These are phyloP conservation scores for Termitomyces sp. DNA, from an alignment of 768 basidiomycete species.

Conservation along the genomic window DNA sequence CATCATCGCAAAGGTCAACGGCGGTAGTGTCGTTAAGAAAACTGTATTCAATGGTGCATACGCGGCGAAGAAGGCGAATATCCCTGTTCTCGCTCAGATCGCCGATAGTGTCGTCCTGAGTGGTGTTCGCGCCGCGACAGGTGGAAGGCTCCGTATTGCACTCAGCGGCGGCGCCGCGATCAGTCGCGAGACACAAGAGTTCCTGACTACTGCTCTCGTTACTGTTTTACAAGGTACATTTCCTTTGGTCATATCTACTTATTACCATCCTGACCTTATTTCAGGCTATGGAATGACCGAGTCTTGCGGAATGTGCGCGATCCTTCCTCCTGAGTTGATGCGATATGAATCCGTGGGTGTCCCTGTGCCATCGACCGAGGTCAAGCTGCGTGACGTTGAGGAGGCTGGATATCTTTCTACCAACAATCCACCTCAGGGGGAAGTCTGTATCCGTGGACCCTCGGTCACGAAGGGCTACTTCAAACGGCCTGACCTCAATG, in stretches of 20 bases:
- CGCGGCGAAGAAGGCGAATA: slow-evolving; percentile 64
- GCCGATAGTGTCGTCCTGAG: slow-evolving; percentile 78
- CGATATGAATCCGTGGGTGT: slow-evolving; percentile 76
- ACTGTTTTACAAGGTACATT: slow-evolving; percentile 78
- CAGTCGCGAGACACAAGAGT: slow-evolving; percentile 86
- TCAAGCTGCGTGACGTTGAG: slow-evolving; percentile 80
- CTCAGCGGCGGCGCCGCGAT: slow-evolving; percentile 87
- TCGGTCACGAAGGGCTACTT: slow-evolving; percentile 87
- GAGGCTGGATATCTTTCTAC: slow-evolving; percentile 84
- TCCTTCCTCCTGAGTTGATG: slow-evolving; percentile 83
- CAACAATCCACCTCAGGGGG: slow-evolving; percentile 75
- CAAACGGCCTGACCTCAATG: slow-evolving; percentile 88
- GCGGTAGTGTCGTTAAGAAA: slow-evolving; percentile 64
- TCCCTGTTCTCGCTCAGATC: slow-evolving; percentile 62
- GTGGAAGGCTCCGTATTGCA: slow-evolving; percentile 79
- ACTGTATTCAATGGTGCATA: slow-evolving; percentile 79
- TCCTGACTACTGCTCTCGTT: slow-evolving; percentile 77
- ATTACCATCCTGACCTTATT: not conserved
- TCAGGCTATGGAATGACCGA: slow-evolving; percentile 97
- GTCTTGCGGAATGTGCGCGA: slow-evolving; percentile 84
- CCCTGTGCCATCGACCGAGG: slow-evolving; percentile 85
- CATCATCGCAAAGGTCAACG: slow-evolving; percentile 77
- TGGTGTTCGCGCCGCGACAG: slow-evolving; percentile 78
- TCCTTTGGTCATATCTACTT: not conserved
- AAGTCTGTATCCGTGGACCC: slow-evolving; percentile 85